A percentile compares a stretch with the other conserved stretches of the same genome.
phyloP scores from a whole-genome alignment of 495 filamentous ascomycete genomes.

The Neurospora sp. region DNA sequence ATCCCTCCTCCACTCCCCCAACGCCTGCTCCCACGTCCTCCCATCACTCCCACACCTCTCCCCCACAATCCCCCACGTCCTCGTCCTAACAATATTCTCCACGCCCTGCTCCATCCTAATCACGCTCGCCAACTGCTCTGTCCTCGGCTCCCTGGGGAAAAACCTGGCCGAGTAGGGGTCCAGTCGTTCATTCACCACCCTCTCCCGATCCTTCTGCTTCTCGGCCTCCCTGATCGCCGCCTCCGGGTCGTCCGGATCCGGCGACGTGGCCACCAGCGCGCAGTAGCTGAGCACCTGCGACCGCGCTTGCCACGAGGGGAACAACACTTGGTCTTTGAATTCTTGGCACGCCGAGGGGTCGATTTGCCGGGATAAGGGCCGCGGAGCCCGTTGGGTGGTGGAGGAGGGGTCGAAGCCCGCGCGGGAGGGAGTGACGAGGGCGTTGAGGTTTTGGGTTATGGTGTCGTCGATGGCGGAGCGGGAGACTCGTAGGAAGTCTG shows the following conservation, averaged over 20 bases:
- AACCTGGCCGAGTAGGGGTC: conserved; percentile 87
- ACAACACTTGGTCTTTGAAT: conserved; percentile 74
- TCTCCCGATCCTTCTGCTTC: conserved; percentile 57
- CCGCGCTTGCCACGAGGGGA: conserved; percentile 79
- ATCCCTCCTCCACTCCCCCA: conserved; percentile 35
- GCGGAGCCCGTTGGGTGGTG: conserved; percentile 44
- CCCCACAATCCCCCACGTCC: conserved; percentile 74
- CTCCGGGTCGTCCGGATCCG: conserved; percentile 85
- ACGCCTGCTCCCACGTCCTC: conserved; percentile 52
- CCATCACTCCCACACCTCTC: conserved; percentile 55
- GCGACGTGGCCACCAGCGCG: conserved; percentile 73
- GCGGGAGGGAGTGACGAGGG: conserved; percentile 64
- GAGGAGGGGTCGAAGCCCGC: conserved; percentile 72
- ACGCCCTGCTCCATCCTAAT: conserved; percentile 78
- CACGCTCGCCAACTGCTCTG: conserved; percentile 67
- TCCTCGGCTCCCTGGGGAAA: conserved; percentile 73
- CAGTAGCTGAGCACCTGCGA: conserved; percentile 87
- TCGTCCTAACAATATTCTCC: conserved; percentile 73
- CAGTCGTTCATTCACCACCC: conserved; percentile 75
- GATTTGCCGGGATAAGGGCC: conserved; percentile 45
- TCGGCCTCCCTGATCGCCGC: conserved; percentile 58
- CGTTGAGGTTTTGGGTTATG: conserved; percentile 88
- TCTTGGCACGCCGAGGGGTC: conserved; percentile 48
- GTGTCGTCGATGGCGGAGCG: conserved; percentile 81
- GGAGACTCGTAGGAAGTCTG: conserved; percentile 90